Percentiles rank a stretch among this genome's conserved stretches.
Evolutionary conservation across 1,284 basidiomycete genomes (phyloP).

Genomic region (Apiotrichum veenhuisii): DNA sequence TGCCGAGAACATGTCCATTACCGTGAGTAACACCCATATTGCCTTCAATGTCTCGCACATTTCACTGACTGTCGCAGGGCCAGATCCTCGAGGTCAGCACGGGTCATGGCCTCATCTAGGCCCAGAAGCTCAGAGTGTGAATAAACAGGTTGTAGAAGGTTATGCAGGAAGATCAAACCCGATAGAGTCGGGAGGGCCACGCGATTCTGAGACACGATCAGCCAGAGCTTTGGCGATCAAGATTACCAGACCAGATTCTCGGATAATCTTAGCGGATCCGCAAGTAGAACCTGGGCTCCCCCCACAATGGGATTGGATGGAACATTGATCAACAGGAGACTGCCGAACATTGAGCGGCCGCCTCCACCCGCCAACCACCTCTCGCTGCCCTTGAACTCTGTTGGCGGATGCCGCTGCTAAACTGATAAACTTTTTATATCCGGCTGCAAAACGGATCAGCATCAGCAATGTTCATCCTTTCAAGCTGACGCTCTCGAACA

Average conservation of each 20-base stretch:
- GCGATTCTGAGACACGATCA: too few relatives aligned
- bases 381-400: not conserved
- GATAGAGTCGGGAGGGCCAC: not conserved
- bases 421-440: not conserved
- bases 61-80: conserved; percentile 4
- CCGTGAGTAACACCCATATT: not conserved
- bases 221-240: too few relatives aligned
- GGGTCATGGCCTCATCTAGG: not conserved
- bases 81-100: conserved; percentile 16
- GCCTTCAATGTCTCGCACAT: not conserved
- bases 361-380: not conserved
- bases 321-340: too few relatives aligned
- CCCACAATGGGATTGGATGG: too few relatives aligned
- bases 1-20: conserved; percentile 17
- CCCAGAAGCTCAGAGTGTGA: too few relatives aligned
- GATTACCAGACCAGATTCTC: too few relatives aligned
- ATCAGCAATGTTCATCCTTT: not conserved
- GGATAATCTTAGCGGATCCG: too few relatives aligned
- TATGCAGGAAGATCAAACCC: not conserved
- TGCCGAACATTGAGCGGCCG: too few relatives aligned
- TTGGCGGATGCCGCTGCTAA: conserved; percentile 5
- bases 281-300: too few relatives aligned
- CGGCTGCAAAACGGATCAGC: not conserved
- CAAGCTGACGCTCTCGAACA: not conserved
- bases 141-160: not conserved